Evolutionary conservation across 176 grass and related monocot genomes (phyloP).

Genomic region (Avena insularis): DNA sequence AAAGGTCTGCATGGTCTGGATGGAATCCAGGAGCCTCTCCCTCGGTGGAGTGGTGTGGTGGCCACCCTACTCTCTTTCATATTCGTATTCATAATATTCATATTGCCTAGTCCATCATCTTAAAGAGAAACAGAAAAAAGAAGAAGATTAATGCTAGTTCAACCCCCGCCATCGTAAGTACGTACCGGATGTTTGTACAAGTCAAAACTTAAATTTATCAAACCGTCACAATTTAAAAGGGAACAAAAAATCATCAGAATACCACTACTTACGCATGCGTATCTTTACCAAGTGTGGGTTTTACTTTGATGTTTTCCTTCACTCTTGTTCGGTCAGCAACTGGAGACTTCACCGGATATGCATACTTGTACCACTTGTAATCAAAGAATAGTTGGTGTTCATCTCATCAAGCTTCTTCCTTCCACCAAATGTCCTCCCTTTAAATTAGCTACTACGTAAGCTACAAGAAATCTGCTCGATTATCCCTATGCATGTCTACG

Average conservation of each 20-base stretch:
- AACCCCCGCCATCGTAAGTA: neutral
- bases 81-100: neutral
- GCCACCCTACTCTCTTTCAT: neutral
- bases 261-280: neutral
- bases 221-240: no score
- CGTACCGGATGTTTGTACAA: neutral
- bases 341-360: slow-evolving; percentile 20
- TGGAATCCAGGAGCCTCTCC: slow-evolving; percentile 35
- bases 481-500: no score
- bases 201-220: neutral
- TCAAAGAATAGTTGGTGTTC: neutral
- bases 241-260: neutral
- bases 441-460: neutral
- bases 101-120: neutral
- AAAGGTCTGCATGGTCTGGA: slow-evolving; percentile 29
- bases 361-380: neutral
- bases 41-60: slow-evolving; percentile 6
- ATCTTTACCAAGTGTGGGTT: neutral
- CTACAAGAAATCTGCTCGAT: neutral
- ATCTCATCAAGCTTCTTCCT: neutral
- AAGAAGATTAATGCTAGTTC: neutral
- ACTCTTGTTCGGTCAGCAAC: slow-evolving; percentile 11
- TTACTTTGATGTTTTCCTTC: neutral
- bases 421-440: slow-evolving; percentile 12
- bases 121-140: neutral